Evolutionary conservation across 495 filamentous ascomycete species (phyloP), one percentile per base, ranked within the genome.

Genomic region (Neurospora terricola): DNA sequence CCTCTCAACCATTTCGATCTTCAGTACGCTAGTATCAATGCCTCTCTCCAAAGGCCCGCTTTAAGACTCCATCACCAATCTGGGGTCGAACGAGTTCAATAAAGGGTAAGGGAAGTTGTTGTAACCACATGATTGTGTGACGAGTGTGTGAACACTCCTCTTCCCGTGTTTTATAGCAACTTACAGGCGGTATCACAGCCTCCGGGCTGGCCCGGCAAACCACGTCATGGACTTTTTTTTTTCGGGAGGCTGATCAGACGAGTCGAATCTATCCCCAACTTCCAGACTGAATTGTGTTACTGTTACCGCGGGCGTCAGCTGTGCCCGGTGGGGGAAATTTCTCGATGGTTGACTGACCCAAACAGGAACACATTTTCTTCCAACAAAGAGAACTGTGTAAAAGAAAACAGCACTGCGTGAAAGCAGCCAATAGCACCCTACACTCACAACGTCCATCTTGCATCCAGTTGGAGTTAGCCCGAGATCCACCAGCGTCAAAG

Each of bases 401-500:
- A 80, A 73, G 74, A 69, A 74, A 74, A 73, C 14, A 69, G 70
- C 69, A 43, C 74, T 77, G 73, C 71, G 76, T 74, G 73, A 77
- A 80, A 70, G 73, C 76, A 23, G 43, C 9, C 43, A 48, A 48
- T 54, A 12, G 27, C 21, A 82, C 79, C 80, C 79, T 79, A 82
- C 80, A 82, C 75, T 62, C 34, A 40, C 70, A 54, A 21, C 45
- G 72, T 78, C 77, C 80, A 78, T 75, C 74, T 72, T 76, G 77
- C 72, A 77, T 70, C 72, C 72, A n/a, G 48, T 66, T 71, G 39
- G 36, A 75, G 68, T 39, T 78, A 77, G 77, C 72, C 42, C 62
- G 42, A 80, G 80, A 81, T 82, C 78, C 79, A 77, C 76, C 74
- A 74, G 74, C 78, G 76, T 78, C 72, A 75, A 75, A 73, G 74